Base-by-base conservation (phyloP, 768 basidiomycete species). In the Cystofilobasidium capitatum region DNA sequence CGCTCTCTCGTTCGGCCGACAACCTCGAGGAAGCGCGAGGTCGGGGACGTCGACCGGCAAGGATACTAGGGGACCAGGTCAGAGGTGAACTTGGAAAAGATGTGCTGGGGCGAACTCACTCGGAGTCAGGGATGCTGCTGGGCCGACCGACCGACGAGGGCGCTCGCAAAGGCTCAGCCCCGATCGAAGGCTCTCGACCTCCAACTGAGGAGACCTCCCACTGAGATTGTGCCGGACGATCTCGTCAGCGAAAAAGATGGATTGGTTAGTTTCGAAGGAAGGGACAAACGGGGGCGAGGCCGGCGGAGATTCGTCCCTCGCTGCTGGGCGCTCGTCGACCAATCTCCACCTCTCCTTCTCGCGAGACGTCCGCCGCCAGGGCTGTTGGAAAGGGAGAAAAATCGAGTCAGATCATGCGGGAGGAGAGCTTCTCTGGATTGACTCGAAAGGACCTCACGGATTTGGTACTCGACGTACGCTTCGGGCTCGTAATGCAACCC, bases 111-210 rank as follows among this genome's bases (percentile, higher is more conserved):
- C 33, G n/a, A 57, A 65, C 64, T 22, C 0, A 60, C 65, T 26
- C 35, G 40, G 45, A 44, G 13, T 58, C 55, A 29, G 65, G 57
- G 2, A 66, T 33, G 29, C 37, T 55, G 31, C 63, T 64, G 3
- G 51, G 36, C 39, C 63, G 63, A 7, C 63, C 64, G n/a, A 42
- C 37, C 9, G 58, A 66, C 0, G 65, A 60, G n/a, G 65, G 58
- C 13, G 57, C 40, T n/a, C 29, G 57, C 31, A 55, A 55, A 17
- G 29, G 33, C 51, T 4, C 51, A 55, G 29, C 2, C 16, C 51
- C 51, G 51, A 55, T 16, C 29, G 51, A 55, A 26, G 51, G 51
- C 31, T 55, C 51, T 2, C 51, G 51, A 3, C 51, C 49, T 3
- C 49, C 51, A 31, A 55, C 51, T 1, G 51, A 55, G 14, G 26